phyloP scores from a whole-genome alignment of 495 filamentous ascomycete species.

The Jackrogersella multiformis region DNA sequence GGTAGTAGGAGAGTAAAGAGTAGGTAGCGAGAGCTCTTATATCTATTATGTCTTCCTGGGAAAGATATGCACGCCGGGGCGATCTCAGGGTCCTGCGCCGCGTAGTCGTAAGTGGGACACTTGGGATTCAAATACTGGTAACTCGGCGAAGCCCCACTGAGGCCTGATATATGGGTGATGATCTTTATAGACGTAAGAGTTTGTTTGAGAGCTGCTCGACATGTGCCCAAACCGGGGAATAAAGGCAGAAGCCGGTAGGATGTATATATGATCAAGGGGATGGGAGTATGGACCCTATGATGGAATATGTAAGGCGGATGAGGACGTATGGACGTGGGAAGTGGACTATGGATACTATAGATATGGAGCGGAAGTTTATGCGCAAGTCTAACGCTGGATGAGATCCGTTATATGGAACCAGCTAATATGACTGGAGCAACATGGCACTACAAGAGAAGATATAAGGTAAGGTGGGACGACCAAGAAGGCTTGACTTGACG shows the following conservation, averaged over 20 bases:
- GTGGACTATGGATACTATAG: constrained; percentile 20
- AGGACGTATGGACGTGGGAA: constrained; percentile 28
- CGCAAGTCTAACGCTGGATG: constrained; percentile 27
- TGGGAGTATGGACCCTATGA: constrained; percentile 33
- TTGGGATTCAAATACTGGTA: constrained; percentile 35
- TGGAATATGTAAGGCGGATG: constrained; percentile 36
- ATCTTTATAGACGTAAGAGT: constrained; percentile 42
- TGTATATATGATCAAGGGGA: constrained; percentile 24
- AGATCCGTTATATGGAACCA: constrained; percentile 48
- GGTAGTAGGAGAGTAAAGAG: constrained; percentile 9
- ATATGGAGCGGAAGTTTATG: constrained; percentile 39
- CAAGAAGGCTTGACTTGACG: constrained; percentile 30
- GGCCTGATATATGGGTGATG: constrained; percentile 43
- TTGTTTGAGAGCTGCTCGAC: constrained; percentile 44
- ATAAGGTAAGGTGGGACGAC: constrained; percentile 40
- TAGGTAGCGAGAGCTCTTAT: constrained; percentile 22
- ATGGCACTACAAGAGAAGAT: constrained; percentile 46
- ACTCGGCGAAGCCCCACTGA: constrained; percentile 42
- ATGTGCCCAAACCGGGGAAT: constrained; percentile 42
- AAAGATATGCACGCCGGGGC: constrained; percentile 25
- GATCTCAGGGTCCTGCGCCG: constrained; percentile 40
- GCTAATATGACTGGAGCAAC: constrained; percentile 45
- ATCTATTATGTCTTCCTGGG: constrained; percentile 35
- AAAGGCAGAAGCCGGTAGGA: constrained; percentile 36
- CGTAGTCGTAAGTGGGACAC: constrained; percentile 40